Conservation (phyloP, 805 yeast genomes). For the Starmerella stellata region DNA sequence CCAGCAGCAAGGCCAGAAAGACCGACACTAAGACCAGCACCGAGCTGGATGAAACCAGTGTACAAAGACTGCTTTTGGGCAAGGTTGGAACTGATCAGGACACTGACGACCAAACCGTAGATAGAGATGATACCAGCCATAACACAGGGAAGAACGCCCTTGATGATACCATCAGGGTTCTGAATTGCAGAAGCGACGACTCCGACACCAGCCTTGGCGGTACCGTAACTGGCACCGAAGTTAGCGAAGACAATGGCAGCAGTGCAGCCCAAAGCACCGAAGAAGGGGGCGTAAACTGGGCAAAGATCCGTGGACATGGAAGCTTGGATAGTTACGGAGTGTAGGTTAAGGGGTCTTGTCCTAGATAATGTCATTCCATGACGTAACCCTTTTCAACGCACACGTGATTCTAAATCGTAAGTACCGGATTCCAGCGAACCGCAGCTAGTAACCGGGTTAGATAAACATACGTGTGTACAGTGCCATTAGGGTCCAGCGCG, state of each 20-base stretch:
- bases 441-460: no score
- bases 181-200: conserved; percentile 94
- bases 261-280: conserved; percentile 98
- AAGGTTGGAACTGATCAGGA: conserved; percentile 75
- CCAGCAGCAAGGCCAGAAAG: conserved; percentile 96
- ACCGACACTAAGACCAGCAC: conserved; percentile 96
- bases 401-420: no score
- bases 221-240: conserved; percentile 97
- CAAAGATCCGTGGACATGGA: conserved; percentile 18
- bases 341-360: neutral
- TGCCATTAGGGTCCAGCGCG: no score
- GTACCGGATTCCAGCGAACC: no score
- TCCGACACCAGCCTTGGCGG: conserved; percentile 98
- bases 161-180: conserved; percentile 76
- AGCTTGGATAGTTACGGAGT: neutral
- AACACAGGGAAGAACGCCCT: conserved; percentile 88
- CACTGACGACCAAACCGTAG: conserved; percentile 91
- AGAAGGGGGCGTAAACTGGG: conserved; percentile 48
- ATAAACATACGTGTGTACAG: no score
- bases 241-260: conserved; percentile 97
- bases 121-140: conserved; percentile 99
- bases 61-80: conserved; percentile 81
- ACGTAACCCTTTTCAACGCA: no score
- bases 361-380: neutral
- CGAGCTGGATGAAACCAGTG: conserved; percentile 94